Conservation (phyloP, 2,329 filamentous ascomycete species). For the Paecilomyces dactylethromorphus region DNA sequence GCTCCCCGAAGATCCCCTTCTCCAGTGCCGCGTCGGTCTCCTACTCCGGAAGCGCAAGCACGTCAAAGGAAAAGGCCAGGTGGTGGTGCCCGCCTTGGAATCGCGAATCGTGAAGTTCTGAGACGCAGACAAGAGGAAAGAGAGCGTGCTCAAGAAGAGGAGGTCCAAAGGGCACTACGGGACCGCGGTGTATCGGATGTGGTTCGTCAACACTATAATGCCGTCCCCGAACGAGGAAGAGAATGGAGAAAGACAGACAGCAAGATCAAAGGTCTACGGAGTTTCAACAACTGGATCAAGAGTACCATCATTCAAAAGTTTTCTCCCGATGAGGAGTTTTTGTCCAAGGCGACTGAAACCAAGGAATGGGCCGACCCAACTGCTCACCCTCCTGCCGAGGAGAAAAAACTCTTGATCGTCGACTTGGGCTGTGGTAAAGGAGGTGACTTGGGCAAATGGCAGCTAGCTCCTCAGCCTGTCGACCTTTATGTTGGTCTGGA, state of each 20-base stretch:
- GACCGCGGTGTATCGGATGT: conserved; percentile 69
- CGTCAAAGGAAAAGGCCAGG: conserved; percentile 42
- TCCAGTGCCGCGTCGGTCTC: conserved; percentile 34
- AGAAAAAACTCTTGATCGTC: conserved; percentile 67
- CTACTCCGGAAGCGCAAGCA: conserved; percentile 29
- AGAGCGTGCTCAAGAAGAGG: conserved; percentile 34
- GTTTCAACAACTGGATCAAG: conserved; percentile 99
- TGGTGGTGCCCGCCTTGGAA: conserved; percentile 36
- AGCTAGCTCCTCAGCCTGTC: conserved; percentile 84
- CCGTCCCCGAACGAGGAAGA: conserved; percentile 83
- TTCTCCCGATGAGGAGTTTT: conserved; percentile 69
- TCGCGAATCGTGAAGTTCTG: conserved; percentile 30
- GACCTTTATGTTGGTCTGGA: conserved; percentile 91
- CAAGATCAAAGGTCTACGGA: conserved; percentile 87
- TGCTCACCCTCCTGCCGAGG: conserved; percentile 22
- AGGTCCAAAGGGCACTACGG: conserved; percentile 26
- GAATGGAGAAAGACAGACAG: conserved; percentile 94
- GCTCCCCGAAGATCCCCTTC: conserved; percentile 31
- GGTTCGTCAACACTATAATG: conserved; percentile 91
- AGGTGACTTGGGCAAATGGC: conserved; percentile 92
- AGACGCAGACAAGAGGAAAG: conserved; percentile 38
- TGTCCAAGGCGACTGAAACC: conserved; percentile 43
- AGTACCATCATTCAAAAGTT: conserved; percentile 97
- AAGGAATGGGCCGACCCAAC: conserved; percentile 38
- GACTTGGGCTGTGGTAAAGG: conserved; percentile 97